Conservation (phyloP, 352 stramenopile species). For the Pythium aquatile region DNA sequence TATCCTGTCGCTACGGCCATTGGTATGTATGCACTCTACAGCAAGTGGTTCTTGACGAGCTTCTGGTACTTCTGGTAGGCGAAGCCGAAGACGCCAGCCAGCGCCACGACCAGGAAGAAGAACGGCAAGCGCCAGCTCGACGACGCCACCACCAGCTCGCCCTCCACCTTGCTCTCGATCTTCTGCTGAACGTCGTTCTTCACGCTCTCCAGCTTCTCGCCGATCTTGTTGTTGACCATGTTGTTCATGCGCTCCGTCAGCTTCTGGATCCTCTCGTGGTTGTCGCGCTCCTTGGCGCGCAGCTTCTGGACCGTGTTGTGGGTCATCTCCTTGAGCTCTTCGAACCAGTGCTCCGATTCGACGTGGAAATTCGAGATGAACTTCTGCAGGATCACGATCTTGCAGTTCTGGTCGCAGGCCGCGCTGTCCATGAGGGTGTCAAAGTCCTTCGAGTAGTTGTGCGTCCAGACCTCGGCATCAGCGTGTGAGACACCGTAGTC, state of each 20-base stretch:
- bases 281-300: slow-evolving; percentile 64
- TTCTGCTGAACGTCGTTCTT: slow-evolving; percentile 60
- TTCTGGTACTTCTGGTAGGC: slow-evolving; percentile 88
- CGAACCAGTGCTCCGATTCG: slow-evolving; percentile 83
- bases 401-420: slow-evolving; percentile 76
- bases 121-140: slow-evolving; percentile 78
- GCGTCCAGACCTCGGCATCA: slow-evolving; percentile 71
- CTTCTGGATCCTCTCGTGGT: slow-evolving; percentile 68
- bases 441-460: slow-evolving; percentile 88
- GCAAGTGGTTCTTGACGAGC: slow-evolving; percentile 81
- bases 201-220: slow-evolving; percentile 60
- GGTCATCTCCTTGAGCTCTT: slow-evolving; percentile 76
- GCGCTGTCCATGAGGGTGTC: slow-evolving; percentile 51
- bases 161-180: slow-evolving; percentile 67
- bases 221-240: slow-evolving; percentile 76
- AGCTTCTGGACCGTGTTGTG: slow-evolving; percentile 75
- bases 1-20: neutral
- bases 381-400: slow-evolving; percentile 80
- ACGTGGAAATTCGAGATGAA: slow-evolving; percentile 80
- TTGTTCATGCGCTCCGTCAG: slow-evolving; percentile 69
- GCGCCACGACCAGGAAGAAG: slow-evolving; percentile 68
- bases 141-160: slow-evolving; percentile 57
- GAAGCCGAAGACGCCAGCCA: slow-evolving; percentile 52
- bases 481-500: slow-evolving; percentile 51
- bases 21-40: slow-evolving; percentile 36